A percentile compares a stretch with the other conserved stretches of the same genome.
Conservation (phyloP, 257 asterid genomes). For the Primulina tabacum region DNA sequence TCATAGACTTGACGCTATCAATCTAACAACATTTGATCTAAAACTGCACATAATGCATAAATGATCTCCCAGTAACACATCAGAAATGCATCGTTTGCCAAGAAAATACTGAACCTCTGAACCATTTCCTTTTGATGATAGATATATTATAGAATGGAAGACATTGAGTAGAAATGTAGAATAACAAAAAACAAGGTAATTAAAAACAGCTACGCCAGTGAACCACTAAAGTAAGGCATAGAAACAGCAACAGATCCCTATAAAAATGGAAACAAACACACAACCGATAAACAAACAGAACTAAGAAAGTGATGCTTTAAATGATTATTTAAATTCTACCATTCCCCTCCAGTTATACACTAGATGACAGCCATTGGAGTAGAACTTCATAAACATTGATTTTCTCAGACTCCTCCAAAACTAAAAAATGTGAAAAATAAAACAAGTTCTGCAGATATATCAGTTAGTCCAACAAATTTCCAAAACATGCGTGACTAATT, state of each 20-base stretch:
- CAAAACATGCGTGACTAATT: background rate
- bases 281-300: background rate
- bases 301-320: conserved; percentile 10
- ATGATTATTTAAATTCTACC: conserved; percentile 15
- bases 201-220: background rate
- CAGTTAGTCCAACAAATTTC: background rate
- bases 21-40: background rate
- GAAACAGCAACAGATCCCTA: conserved; percentile 10
- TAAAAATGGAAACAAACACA: background rate
- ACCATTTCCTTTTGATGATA: background rate
- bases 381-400: conserved; percentile 3
- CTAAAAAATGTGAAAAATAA: background rate
- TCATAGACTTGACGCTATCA: conserved; percentile 13
- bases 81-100: conserved; percentile 1
- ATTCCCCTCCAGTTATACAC: background rate
- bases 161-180: background rate
- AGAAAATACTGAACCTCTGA: conserved; percentile 8
- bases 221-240: background rate
- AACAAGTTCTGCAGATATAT: background rate
- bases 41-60: background rate
- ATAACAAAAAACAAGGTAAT: background rate
- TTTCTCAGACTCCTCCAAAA: background rate
- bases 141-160: background rate
- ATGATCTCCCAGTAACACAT: background rate
- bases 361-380: conserved; percentile 13